Conservation (phyloP, 352 stramenopile species). For the Pythium vanterpoolii region DNA sequence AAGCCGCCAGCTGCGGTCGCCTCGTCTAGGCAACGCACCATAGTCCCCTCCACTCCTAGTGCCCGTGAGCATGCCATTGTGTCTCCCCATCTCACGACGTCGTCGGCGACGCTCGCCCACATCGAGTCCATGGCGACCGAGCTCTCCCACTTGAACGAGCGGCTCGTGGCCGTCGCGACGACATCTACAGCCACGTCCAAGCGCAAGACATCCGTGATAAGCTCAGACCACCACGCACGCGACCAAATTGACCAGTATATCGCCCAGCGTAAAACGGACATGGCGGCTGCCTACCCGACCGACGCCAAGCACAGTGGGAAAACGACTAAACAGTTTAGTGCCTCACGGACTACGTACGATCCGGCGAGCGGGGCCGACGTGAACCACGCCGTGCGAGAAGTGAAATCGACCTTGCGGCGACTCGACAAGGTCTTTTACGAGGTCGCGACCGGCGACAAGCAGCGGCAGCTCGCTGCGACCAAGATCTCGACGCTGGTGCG, state of each 20-base stretch:
- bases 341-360: slow-evolving; percentile 3
- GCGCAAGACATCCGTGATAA: slow-evolving; percentile 1
- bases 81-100: not conserved
- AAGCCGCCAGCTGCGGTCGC: slow-evolving; percentile 8
- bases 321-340: not conserved
- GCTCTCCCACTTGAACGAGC: slow-evolving; percentile 25
- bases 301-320: not conserved
- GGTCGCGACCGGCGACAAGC: slow-evolving; percentile 67
- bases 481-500: slow-evolving; percentile 55
- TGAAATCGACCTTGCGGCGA: slow-evolving; percentile 58
- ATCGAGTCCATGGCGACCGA: slow-evolving; percentile 28
- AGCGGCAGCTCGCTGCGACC: slow-evolving; percentile 64
- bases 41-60: not conserved
- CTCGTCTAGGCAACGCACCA: not conserved
- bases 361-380: slow-evolving; percentile 47
- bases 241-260: slow-evolving; percentile 46
- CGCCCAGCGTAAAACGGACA: slow-evolving; percentile 40
- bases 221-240: slow-evolving; percentile 21
- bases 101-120: slow-evolving; percentile 14
- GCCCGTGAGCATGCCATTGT: not conserved
- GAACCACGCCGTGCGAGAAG: slow-evolving; percentile 49
- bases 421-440: slow-evolving; percentile 80
- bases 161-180: slow-evolving; percentile 21
- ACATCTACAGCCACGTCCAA: not conserved
- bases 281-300: slow-evolving; percentile 27